Conservation (phyloP, 2,329 filamentous ascomycete genomes). For the Nakataea oryzae region DNA sequence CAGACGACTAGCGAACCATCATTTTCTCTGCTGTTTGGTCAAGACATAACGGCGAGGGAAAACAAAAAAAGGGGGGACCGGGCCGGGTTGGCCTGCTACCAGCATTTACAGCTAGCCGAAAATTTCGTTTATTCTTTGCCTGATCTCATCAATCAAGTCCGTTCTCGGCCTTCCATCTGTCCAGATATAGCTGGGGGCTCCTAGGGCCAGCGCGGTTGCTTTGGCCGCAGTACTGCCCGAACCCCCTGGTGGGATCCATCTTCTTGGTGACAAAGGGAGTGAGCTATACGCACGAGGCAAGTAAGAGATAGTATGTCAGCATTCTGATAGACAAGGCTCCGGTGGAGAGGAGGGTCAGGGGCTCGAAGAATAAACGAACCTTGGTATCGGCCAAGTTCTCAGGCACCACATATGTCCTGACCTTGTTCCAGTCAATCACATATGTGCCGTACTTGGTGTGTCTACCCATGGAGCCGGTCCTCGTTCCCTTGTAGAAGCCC, state of each 20-base stretch:
- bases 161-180: constrained; percentile 59
- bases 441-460: constrained; percentile 82
- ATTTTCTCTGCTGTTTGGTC: too few species aligned
- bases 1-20: background rate
- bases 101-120: background rate
- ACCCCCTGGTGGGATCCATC: constrained; percentile 39
- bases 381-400: constrained; percentile 58
- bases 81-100: background rate
- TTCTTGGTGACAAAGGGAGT: constrained; percentile 66
- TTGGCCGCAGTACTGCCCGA: constrained; percentile 31
- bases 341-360: background rate
- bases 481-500: constrained; percentile 95
- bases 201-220: constrained; percentile 41
- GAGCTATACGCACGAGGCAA: constrained; percentile 38
- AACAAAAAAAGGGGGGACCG: background rate
- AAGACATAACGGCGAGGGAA: background rate
- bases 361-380: constrained; percentile 30
- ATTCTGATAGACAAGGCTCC: background rate
- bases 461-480: constrained; percentile 75
- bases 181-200: constrained; percentile 51
- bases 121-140: background rate
- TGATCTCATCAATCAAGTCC: constrained; percentile 37
- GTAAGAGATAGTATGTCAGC: background rate
- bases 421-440: constrained; percentile 73
- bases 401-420: constrained; percentile 83